Percentiles rank a stretch among this genome's conserved stretches.
These are phyloP conservation scores for Beta macrorhiza DNA, from an alignment of 179 eudicot genomes.

Conservation along the genomic window DNA sequence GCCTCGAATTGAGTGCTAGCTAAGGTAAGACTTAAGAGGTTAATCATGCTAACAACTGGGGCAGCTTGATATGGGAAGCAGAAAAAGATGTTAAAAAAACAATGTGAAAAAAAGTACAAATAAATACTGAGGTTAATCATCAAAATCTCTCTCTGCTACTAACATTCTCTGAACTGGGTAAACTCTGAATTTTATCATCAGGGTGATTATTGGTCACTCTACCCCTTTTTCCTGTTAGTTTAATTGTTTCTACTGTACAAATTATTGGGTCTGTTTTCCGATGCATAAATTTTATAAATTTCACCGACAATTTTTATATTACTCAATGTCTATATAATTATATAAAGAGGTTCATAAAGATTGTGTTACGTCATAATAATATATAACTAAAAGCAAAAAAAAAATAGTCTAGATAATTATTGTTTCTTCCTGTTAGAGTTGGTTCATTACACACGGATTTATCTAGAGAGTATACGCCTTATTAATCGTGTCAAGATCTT, in stretches of 20 bases:
- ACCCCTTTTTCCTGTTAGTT: not conserved
- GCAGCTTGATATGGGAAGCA: not conserved
- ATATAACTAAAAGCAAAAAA: no score
- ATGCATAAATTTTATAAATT: not conserved
- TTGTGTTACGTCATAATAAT: no score
- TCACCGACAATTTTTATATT: constrained; percentile 15
- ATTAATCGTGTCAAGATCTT: no score
- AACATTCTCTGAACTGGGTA: constrained; percentile 32
- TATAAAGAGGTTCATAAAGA: no score
- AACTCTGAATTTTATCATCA: constrained; percentile 18
- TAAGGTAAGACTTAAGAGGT: not conserved
- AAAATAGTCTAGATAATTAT: no score
- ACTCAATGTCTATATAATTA: not conserved
- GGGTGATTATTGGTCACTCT: constrained; percentile 13
- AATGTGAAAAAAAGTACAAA: constrained; percentile 7
- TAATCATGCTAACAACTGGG: constrained; percentile 2
- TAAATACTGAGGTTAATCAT: constrained; percentile 15
- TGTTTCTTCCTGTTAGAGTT: no score
- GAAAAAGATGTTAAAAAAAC: constrained; percentile 19
- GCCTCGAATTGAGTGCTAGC: not conserved
- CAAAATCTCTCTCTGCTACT: constrained; percentile 13
- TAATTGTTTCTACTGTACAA: not conserved
- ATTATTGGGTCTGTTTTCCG: constrained; percentile 19
- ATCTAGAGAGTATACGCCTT: no score
- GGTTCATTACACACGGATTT: no score